A percentile compares a stretch with the other conserved stretches of the same genome.
phyloP scores from a whole-genome alignment of 345 rosid genomes.

The Draba incana region DNA sequence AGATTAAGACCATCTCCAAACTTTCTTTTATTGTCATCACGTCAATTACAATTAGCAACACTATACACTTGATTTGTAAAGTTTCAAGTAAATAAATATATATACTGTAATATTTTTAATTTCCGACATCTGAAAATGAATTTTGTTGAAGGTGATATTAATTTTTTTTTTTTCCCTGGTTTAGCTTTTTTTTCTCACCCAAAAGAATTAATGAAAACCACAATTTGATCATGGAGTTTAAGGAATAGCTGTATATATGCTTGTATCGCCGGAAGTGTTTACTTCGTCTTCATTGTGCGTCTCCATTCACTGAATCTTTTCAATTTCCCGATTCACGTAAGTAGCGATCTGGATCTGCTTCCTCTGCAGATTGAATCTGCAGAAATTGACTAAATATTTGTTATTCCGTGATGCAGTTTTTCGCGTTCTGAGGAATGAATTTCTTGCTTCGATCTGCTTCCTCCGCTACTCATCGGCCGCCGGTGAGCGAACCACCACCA shows the following conservation, averaged over 20 bases:
- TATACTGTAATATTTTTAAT: no score
- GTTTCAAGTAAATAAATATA: background rate
- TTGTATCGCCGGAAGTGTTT: no score
- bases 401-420: constrained; percentile 36
- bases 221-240: no score
- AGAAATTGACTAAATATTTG: background rate
- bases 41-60: background rate
- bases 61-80: background rate
- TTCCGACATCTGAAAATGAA: background rate
- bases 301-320: constrained; percentile 1
- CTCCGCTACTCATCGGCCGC: constrained; percentile 50
- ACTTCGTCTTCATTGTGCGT: constrained; percentile 10
- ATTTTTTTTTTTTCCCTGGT: no score
- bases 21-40: background rate
- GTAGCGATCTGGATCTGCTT: constrained; percentile 29
- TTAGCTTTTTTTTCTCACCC: no score
- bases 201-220: no score
- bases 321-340: background rate
- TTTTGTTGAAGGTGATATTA: no score
- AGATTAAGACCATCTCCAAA: background rate
- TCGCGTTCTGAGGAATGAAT: constrained; percentile 58
- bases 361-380: constrained; percentile 13
- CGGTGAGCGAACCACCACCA: constrained; percentile 54
- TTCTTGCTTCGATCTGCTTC: constrained; percentile 74
- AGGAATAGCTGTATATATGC: no score